Conservation (phyloP, 768 basidiomycete species). For the Serendipita sp. region DNA sequence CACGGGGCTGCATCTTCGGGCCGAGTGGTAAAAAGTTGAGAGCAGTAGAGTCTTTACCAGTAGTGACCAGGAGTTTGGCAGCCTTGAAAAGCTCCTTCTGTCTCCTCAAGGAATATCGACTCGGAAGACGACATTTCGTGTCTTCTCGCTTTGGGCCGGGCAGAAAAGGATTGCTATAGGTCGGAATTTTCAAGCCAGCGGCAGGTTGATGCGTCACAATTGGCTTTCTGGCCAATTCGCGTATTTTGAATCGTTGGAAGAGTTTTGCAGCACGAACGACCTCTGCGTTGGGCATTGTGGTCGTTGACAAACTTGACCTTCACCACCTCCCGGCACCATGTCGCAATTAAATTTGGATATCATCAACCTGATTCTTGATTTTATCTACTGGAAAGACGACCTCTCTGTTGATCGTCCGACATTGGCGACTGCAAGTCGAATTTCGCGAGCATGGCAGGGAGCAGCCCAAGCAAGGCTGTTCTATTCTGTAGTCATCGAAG, state of each 20-base stretch:
- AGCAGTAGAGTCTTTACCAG: not conserved
- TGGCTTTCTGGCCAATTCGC: not conserved
- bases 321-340: not conserved
- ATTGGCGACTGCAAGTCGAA: not conserved
- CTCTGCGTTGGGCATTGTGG: not conserved
- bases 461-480: not conserved
- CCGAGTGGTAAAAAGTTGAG: not conserved
- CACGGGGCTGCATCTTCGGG: not conserved
- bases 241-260: not conserved
- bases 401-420: not conserved
- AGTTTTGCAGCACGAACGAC: not conserved
- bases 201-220: not conserved
- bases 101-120: not conserved
- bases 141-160: not conserved
- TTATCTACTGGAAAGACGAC: not conserved
- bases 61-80: not conserved
- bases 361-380: not conserved
- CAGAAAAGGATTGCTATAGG: not conserved
- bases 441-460: not conserved
- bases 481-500: not conserved
- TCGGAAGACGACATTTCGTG: not conserved
- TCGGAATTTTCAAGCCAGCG: not conserved
- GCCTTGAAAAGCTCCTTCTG: slow-evolving; percentile 1
- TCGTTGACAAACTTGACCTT: not conserved
- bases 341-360: not conserved